phyloP scores from a whole-genome alignment of 192 early-diverging fungal genomes.

The Backusella sp. region DNA sequence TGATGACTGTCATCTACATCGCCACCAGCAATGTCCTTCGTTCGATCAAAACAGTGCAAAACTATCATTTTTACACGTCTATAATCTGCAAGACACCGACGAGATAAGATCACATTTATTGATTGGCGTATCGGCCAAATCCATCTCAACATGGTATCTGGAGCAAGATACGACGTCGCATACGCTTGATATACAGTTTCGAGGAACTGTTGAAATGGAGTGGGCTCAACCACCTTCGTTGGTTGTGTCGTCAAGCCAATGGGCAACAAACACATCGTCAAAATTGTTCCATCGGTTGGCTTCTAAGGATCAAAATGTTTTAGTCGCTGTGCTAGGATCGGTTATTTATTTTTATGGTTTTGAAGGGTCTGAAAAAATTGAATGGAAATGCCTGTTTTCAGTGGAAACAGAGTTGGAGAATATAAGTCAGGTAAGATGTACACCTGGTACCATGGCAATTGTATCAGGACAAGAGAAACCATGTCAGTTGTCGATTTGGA shows the following conservation, averaged over 20 bases:
- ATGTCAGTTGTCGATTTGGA: slow-evolving; percentile 23
- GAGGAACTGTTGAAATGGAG: background rate
- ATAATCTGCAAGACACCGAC: background rate
- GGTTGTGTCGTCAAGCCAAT: background rate
- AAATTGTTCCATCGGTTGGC: slow-evolving; percentile 9
- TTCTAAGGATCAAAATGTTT: background rate
- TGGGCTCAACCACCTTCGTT: slow-evolving; percentile 1
- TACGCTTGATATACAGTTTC: background rate
- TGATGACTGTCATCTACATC: slow-evolving; percentile 23
- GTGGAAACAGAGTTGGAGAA: background rate
- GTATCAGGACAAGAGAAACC: background rate
- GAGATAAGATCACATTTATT: background rate
- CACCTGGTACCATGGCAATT: background rate
- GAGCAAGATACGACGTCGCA: background rate
- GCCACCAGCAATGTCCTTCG: background rate
- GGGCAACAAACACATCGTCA: slow-evolving; percentile 13
- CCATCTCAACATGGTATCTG: slow-evolving; percentile 15
- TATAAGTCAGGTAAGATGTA: slow-evolving; percentile 6
- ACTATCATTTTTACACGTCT: slow-evolving; percentile 21
- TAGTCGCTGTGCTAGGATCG: background rate
- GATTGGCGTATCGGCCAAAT: slow-evolving; percentile 12
- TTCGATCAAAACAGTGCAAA: background rate
- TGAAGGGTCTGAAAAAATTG: background rate
- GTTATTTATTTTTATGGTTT: slow-evolving; percentile 10
- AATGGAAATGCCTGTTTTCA: slow-evolving; percentile 5